phyloP scores from a whole-genome alignment of 345 rosid species.

The Eucalyptus cloeziana region DNA sequence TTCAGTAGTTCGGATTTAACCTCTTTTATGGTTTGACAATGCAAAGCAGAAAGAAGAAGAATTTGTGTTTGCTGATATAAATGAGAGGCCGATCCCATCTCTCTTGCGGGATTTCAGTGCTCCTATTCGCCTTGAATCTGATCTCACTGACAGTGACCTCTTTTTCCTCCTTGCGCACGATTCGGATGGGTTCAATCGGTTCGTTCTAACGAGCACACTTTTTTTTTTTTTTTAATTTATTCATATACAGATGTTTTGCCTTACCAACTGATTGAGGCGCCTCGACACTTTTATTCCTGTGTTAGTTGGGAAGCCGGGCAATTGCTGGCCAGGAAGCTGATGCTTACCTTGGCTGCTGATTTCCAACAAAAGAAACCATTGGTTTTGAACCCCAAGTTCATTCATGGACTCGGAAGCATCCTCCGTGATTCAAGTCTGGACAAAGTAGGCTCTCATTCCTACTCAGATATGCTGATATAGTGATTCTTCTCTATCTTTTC shows the following conservation, averaged over 20 bases:
- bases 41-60: constrained; percentile 83
- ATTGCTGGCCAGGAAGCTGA: constrained; percentile 78
- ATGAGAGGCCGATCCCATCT: constrained; percentile 80
- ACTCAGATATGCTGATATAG: not conserved
- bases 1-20: not conserved
- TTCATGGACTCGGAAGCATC: constrained; percentile 64
- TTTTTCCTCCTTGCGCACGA: constrained; percentile 96
- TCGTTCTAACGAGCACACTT: constrained; percentile 8
- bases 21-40: not conserved
- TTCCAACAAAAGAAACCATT: constrained; percentile 64
- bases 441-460: constrained; percentile 28
- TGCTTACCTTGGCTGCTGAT: constrained; percentile 78
- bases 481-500: not conserved
- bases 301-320: constrained; percentile 98
- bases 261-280: not conserved
- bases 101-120: constrained; percentile 87
- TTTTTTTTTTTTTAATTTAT: not conserved
- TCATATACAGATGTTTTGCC: not conserved
- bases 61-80: constrained; percentile 67
- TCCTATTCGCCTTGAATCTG: constrained; percentile 83
- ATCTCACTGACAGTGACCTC: constrained; percentile 61
- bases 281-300: not conserved
- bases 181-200: constrained; percentile 96
- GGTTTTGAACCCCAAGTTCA: constrained; percentile 64
- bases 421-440: constrained; percentile 70